Conservation (phyloP, 805 yeast genomes). For the Candida montana region DNA sequence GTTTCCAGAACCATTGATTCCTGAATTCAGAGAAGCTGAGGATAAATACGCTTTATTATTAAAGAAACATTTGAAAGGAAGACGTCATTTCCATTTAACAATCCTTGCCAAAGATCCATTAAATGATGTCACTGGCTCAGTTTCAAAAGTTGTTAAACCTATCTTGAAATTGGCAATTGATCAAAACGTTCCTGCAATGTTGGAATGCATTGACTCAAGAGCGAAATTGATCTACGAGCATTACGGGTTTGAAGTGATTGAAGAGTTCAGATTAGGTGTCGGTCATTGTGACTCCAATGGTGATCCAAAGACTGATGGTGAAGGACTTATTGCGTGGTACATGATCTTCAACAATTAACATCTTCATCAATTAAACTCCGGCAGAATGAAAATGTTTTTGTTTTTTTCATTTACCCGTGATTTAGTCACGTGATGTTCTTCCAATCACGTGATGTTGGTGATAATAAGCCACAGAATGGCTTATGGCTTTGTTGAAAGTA, state of each 20-base stretch:
- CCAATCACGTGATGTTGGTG: neutral
- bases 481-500: too few relatives aligned
- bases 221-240: slow-evolving; percentile 12
- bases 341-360: neutral
- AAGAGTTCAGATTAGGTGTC: slow-evolving; percentile 7
- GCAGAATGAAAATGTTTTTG: neutral
- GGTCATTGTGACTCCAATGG: slow-evolving; percentile 5
- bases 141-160: slow-evolving; percentile 11
- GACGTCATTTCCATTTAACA: slow-evolving; percentile 9
- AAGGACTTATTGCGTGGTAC: slow-evolving; percentile 3
- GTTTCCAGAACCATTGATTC: slow-evolving; percentile 6
- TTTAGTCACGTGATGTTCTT: neutral
- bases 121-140: slow-evolving; percentile 8
- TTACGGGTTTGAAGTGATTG: slow-evolving; percentile 9
- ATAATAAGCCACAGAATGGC: neutral
- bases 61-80: slow-evolving; percentile 5
- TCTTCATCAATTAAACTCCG: neutral
- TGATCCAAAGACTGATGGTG: neutral
- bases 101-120: slow-evolving; percentile 10
- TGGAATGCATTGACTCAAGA: slow-evolving; percentile 12
- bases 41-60: neutral
- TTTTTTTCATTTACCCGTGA: too few relatives aligned
- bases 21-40: slow-evolving; percentile 7
- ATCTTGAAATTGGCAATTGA: slow-evolving; percentile 6
- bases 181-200: slow-evolving; percentile 9